These are phyloP conservation scores for Tubosaeta sp. DNA, from an alignment of 768 basidiomycete genomes.

Conservation along the genomic window DNA sequence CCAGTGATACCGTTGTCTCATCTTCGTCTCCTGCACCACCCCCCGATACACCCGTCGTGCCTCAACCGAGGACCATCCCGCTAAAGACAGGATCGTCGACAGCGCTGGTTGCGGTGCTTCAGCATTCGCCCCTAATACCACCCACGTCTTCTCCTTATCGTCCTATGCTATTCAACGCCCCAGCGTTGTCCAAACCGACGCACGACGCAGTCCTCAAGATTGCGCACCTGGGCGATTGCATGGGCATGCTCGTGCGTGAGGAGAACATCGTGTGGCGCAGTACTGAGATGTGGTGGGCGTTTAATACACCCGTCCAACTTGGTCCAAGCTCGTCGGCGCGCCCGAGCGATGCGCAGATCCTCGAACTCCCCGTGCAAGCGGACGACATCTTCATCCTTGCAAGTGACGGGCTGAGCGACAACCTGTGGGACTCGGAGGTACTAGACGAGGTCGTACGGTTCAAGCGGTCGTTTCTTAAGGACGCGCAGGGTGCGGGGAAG, in stretches of 20 bases:
- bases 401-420: slow-evolving; percentile 79
- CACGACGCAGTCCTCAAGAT: slow-evolving; percentile 67
- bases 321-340: slow-evolving; percentile 58
- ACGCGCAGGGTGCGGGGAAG: slow-evolving; percentile 13
- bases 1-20: background rate
- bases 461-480: slow-evolving; percentile 35
- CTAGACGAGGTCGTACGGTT: slow-evolving; percentile 74
- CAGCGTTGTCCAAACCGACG: slow-evolving; percentile 30
- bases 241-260: slow-evolving; percentile 80
- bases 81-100: slow-evolving; percentile 64
- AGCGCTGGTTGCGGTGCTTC: slow-evolving; percentile 61
- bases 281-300: slow-evolving; percentile 91
- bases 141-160: slow-evolving; percentile 13
- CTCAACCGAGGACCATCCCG: slow-evolving; percentile 29
- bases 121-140: slow-evolving; percentile 32
- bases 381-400: slow-evolving; percentile 80
- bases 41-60: slow-evolving; percentile 13
- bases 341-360: slow-evolving; percentile 64
- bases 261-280: slow-evolving; percentile 80
- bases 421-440: slow-evolving; percentile 85
- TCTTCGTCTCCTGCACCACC: slow-evolving; percentile 3
- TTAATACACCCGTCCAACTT: slow-evolving; percentile 64
- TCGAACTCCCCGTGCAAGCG: slow-evolving; percentile 62
- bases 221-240: slow-evolving; percentile 85
- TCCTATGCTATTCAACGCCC: slow-evolving; percentile 17